Base-by-base conservation (phyloP, 192 early-diverging fungal genomes). In the Backusella tarrabulga region DNA sequence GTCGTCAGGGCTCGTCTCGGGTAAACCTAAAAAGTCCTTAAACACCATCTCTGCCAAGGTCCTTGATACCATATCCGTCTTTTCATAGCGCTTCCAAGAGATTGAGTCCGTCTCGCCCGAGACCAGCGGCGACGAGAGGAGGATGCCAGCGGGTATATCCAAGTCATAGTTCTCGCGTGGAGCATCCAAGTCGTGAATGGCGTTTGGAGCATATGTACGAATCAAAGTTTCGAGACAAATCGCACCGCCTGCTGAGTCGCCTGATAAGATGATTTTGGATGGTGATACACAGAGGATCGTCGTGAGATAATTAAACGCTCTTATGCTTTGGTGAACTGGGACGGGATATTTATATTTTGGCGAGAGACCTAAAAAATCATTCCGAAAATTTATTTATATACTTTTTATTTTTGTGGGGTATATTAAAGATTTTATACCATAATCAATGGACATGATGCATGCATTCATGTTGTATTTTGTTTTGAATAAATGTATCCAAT, bases 161-260 rank as follows among this genome's bases (percentile, higher is more conserved):
- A 76, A 68, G n/a, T 46, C 34, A 50, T 46, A 72, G n/a, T 72
- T 75, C 8, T 67, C 68, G 21, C 44, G 41, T 4, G 26, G 50
- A 23, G 46, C 74, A 2, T 78, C 36, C 12, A 56, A 6, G 3
- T 34, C 40, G 4, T 23, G 15, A 0, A 80, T 9, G 14, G 76
- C n/a, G 9, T 56, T 63, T 8, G 81, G 81, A 21, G 74, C 74
- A 46, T 79, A 68, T 0, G 60, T 68, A 3, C 68, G 69, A 7
- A 71, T 75, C 26, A 83, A 63, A 3, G 68, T 73, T 76, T 83
- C 81, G 35, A 83, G 63, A 9, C 41, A 29, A 15, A 83, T 21
- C 4, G 74, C 77, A 70, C 70, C 81, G 12, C 81, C 81, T 29
- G 77, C 66, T 44, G 81, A 83, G 50, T 83, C 81, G 17, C 81